Percentiles rank a stretch among this genome's conserved stretches.
Evolutionary conservation across 805 yeast genomes (phyloP).

Genomic region (Wickerhamiella australiensis): DNA sequence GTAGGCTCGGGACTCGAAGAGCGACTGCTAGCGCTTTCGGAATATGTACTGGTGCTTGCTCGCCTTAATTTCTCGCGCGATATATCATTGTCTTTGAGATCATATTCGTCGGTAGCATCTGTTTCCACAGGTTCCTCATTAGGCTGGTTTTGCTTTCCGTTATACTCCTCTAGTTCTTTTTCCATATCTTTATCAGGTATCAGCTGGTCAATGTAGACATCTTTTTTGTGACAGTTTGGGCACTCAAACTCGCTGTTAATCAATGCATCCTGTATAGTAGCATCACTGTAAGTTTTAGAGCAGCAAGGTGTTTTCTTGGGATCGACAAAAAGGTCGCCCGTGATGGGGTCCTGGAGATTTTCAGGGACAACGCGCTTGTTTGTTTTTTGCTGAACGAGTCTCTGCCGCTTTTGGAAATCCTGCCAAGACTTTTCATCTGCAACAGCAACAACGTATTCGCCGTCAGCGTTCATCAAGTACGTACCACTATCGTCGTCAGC

Average conservation of each 20-base stretch:
- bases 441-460: constrained; percentile 89
- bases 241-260: constrained; percentile 80
- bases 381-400: constrained; percentile 31
- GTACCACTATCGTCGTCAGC: constrained; percentile 48
- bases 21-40: constrained; percentile 6
- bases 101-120: not conserved
- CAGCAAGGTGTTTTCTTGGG: constrained; percentile 86
- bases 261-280: constrained; percentile 50
- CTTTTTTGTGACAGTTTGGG: constrained; percentile 71
- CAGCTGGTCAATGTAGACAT: constrained; percentile 63
- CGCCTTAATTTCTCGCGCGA: constrained; percentile 1
- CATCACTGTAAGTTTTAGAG: constrained; percentile 42
- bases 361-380: constrained; percentile 39
- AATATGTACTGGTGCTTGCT: constrained; percentile 7
- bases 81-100: constrained; percentile 4
- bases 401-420: constrained; percentile 59
- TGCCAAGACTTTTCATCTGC: constrained; percentile 92
- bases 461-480: constrained; percentile 84
- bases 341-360: constrained; percentile 58
- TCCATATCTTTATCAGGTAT: constrained; percentile 49
- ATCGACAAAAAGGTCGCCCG: constrained; percentile 46
- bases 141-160: constrained; percentile 15
- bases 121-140: constrained; percentile 1
- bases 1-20: not conserved
- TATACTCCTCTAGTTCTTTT: constrained; percentile 34